Evolutionary conservation across 805 yeast genomes (phyloP), one percentile per base, ranked within the genome.

Genomic region (Lipomyces lipofer): DNA sequence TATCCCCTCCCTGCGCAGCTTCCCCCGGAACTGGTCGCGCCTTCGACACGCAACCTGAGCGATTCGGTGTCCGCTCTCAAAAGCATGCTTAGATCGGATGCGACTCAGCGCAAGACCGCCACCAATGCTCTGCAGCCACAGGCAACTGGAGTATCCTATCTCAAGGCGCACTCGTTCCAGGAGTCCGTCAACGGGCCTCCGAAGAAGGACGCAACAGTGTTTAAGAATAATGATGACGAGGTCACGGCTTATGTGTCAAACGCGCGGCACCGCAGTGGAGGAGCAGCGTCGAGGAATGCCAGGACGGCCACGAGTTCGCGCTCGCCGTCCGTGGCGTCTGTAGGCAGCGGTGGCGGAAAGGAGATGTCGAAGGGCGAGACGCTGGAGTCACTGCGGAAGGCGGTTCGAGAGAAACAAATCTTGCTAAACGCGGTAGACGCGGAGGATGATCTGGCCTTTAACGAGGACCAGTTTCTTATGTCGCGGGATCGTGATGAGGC

Each of bases 1-100:
- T 82, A 81, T 60, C 88, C 86, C n/a, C 72, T 94, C 47, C 99
- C 99, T 22, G 67, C 76, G 45, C 75, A 83, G 51, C 77, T 92
- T 49, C 98, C 98, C 2, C 89, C 95, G 1, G 95, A 90, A 66
- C 78, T 92, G 60, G 74, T 90, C 28, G 98, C 99, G 6, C 95
- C 96, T 2, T 86, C 95, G 6, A 79, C 86, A 35, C 82, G 83
- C 64, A 77, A 86, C 55, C 73, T 94, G 56, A 85, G 86, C 59
- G 88, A 84, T 62, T 79, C 86, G 13, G 79, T 85, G 68, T 78
- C 78, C 64, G 80, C 82, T 48, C 81, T 90, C 69, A 92, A 91
- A 70, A 79, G 83, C 51, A 78, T 80, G 40, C 72, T 87, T 64
- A 78, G 75, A 48, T 72, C 67, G 57, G 71, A 72, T 60, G 65